phyloP scores from a whole-genome alignment of 2,329 filamentous ascomycete genomes.

The Mycosphaerella arachidis region DNA sequence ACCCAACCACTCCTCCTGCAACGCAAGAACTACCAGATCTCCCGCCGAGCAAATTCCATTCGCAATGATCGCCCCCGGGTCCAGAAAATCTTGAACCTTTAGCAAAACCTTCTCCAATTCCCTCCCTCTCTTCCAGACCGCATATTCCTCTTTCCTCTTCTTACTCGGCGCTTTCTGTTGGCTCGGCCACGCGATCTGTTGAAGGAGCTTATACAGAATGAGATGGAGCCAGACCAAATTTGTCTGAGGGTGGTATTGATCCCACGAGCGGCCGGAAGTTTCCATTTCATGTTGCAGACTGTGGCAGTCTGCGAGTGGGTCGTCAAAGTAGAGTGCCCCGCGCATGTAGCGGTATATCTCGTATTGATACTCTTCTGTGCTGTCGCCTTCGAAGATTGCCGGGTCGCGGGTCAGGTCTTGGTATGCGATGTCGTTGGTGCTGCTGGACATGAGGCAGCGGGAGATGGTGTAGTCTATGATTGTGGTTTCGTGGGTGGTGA shows the following conservation, averaged over 20 bases:
- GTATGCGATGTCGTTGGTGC: constrained; percentile 36
- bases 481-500: constrained; percentile 56
- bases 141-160: constrained; percentile 12
- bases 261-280: constrained; percentile 41
- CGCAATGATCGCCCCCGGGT: constrained; percentile 30
- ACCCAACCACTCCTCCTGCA: constrained; percentile 34
- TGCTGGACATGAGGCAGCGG: constrained; percentile 49
- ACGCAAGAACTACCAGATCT: constrained; percentile 32
- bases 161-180: constrained; percentile 19
- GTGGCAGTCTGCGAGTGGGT: constrained; percentile 38
- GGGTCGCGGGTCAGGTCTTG: constrained; percentile 45
- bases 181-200: constrained; percentile 35
- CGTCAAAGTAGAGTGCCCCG: constrained; percentile 34
- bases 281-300: constrained; percentile 19
- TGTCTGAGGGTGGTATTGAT: constrained; percentile 54
- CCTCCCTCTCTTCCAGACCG: constrained; percentile 34
- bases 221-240: constrained; percentile 63
- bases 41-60: constrained; percentile 23
- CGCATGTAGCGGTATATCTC: constrained; percentile 54
- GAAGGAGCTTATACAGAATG: constrained; percentile 53
- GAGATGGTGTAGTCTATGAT: constrained; percentile 66
- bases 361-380: constrained; percentile 50
- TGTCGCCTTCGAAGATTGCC: constrained; percentile 45
- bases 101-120: constrained; percentile 37
- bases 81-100: constrained; percentile 36